Evolutionary conservation across 2,329 filamentous ascomycete genomes (phyloP).

Genomic region (Phoma sp.): DNA sequence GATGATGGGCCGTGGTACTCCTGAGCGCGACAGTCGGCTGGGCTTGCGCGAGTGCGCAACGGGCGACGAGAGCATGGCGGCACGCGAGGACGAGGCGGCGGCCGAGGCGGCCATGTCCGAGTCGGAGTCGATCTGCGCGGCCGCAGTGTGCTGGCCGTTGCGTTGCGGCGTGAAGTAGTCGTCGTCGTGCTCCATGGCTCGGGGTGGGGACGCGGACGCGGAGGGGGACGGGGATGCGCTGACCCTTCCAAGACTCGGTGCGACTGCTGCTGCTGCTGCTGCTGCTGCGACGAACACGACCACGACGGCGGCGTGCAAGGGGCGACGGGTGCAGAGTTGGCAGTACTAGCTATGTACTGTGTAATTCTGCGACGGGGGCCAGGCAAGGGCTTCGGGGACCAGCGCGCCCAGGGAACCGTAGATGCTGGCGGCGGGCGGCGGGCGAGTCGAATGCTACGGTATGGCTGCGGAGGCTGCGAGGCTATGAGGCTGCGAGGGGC

Average conservation of each 20-base stretch:
- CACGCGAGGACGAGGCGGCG: constrained; percentile 41
- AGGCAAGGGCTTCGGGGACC: constrained; percentile 13
- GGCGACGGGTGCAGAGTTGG: not conserved
- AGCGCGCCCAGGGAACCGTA: not conserved
- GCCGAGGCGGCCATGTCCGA: constrained; percentile 46
- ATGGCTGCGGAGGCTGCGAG: not conserved
- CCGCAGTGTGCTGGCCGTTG: constrained; percentile 28
- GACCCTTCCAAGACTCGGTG: constrained; percentile 10
- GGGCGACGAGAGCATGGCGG: constrained; percentile 46
- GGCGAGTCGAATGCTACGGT: too few species aligned
- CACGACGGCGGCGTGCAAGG: constrained; percentile 12
- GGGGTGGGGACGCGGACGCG: constrained; percentile 1
- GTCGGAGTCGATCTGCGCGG: constrained; percentile 40
- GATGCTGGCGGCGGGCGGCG: not conserved
- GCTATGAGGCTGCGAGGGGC: not conserved
- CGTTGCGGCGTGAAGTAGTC: constrained; percentile 39
- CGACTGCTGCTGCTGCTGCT: not conserved
- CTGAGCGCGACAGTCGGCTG: constrained; percentile 50
- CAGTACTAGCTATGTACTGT: not conserved
- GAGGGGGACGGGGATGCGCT: not conserved
- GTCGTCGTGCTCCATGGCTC: constrained; percentile 42
- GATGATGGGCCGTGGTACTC: constrained; percentile 54
- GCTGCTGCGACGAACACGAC: constrained; percentile 4
- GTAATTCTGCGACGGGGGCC: not conserved
- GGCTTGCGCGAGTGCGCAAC: constrained; percentile 45